Percentiles rank a stretch among this genome's conserved stretches.
These are phyloP conservation scores for Polyplosphaeria fusca DNA, from an alignment of 495 filamentous ascomycete genomes.

Conservation along the genomic window DNA sequence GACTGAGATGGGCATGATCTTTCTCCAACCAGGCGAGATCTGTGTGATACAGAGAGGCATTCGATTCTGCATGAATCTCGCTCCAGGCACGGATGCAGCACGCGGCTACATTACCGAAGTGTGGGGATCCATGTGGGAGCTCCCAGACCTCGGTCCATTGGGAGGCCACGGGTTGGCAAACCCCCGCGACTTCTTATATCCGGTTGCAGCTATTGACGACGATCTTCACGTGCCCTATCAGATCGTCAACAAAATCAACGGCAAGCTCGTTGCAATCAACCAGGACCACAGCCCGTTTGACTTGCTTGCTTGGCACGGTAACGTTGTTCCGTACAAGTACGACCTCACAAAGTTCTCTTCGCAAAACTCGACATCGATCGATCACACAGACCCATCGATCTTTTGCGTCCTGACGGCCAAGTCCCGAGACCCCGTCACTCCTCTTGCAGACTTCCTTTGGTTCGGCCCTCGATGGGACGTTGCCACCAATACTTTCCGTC, in stretches of 20 bases:
- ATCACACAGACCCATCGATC: conserved; percentile 46
- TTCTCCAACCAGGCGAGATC: conserved; percentile 46
- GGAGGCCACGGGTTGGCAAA: conserved; percentile 45
- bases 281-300: conserved; percentile 48
- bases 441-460: conserved; percentile 46
- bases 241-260: conserved; percentile 45
- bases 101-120: conserved; percentile 46
- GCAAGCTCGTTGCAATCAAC: conserved; percentile 40
- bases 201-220: conserved; percentile 45
- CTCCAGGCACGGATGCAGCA: conserved; percentile 35
- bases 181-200: conserved; percentile 45
- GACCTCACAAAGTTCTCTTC: conserved; percentile 47
- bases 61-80: conserved; percentile 38
- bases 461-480: conserved; percentile 48
- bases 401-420: conserved; percentile 45
- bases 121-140: conserved; percentile 44
- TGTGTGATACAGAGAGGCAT: conserved; percentile 46
- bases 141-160: conserved; percentile 45
- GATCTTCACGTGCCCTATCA: conserved; percentile 41
- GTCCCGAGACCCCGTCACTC: conserved; percentile 42
- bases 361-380: conserved; percentile 45
- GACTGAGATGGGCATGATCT: conserved; percentile 46
- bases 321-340: conserved; percentile 49
- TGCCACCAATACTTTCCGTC: conserved; percentile 46
- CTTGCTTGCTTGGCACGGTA: conserved; percentile 47